Evolutionary conservation across 2,329 filamentous ascomycete species (phyloP), one percentile per base, ranked within the genome.

Genomic region (Paraconiothyrium sp.): DNA sequence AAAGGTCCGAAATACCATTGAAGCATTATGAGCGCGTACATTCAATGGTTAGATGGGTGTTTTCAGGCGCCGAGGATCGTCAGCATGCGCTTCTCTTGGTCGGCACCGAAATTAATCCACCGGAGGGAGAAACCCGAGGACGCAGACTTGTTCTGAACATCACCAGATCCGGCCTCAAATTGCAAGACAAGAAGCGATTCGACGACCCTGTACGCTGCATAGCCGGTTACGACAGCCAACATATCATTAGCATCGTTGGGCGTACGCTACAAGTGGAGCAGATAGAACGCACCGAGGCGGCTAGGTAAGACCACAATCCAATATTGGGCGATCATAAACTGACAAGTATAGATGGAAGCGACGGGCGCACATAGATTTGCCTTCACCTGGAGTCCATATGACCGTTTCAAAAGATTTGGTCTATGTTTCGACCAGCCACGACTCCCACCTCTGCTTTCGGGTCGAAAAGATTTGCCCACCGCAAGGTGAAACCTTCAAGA

Each of bases 11-110:
- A 34, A 83, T 82, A 16, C 84, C 85, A 3, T 79, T 93, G 16
- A 83, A 85, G 48, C 65, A 77, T 0, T 85, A 85, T 0, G 88
- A 91, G 64, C 83, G 82, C 43, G 85, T 93, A 1, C 82, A 86
- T 47, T 83, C 86, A 1, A 75, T 93, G 8, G 76, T 84, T 1
- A 88, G 92, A 63, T 93, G 91, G 91, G 74, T 82, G 5, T 88
- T 86, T 63, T 78, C 81, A 35, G 85, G 86, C 58, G 82, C 86
- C 41, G 61, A 67, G 4, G 82, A 81, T n/a, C 86, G 84, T 58
- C 83, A 78, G 0, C 90, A 89, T 75, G 83, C 85, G 1, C 90
- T 88, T 70, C 81, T 92, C 35, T 82, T 92, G 14, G 83, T 91
- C 11, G 83, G 86, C 4, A 87, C 86, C 16, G 72, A 74, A 1